phyloP scores from a whole-genome alignment of 495 filamentous ascomycete genomes.

The Lasiosphaeriaceae sp. region DNA sequence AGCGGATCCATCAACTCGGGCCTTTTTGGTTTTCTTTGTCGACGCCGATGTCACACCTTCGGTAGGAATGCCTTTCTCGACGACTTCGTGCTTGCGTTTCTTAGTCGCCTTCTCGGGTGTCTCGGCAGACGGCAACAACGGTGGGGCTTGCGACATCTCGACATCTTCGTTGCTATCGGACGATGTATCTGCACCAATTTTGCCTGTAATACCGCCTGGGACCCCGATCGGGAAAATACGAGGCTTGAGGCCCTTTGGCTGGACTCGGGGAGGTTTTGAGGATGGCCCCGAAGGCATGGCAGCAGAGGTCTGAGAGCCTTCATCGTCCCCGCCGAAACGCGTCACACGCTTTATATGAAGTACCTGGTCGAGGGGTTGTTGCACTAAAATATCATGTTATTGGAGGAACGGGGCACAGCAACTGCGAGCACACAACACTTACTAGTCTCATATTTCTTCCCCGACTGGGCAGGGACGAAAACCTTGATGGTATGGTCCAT shows the following conservation, averaged over 20 bases:
- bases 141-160: conserved; percentile 26
- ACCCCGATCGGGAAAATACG: conserved; percentile 44
- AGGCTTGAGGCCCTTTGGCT: conserved; percentile 41
- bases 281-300: conserved; percentile 19
- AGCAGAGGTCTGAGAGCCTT: conserved; percentile 15
- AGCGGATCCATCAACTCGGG: conserved; percentile 11
- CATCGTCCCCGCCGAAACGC: conserved; percentile 31
- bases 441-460: conserved; percentile 39
- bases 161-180: conserved; percentile 29
- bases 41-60: conserved; percentile 12
- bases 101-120: conserved; percentile 26
- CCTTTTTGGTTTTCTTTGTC: conserved; percentile 31
- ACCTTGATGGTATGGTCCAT: conserved; percentile 39
- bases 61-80: conserved; percentile 33
- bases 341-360: conserved; percentile 42
- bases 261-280: conserved; percentile 33
- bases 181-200: conserved; percentile 17
- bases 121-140: conserved; percentile 4
- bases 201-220: conserved; percentile 13
- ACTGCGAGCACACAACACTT: conserved; percentile 12
- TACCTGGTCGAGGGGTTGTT: conserved; percentile 35
- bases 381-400: conserved; percentile 24
- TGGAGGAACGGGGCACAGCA: neutral
- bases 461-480: conserved; percentile 37
- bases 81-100: conserved; percentile 44